Evolutionary conservation across 139 green algal genomes (phyloP).

Genomic region (Chlamydomonas schloesseri): DNA sequence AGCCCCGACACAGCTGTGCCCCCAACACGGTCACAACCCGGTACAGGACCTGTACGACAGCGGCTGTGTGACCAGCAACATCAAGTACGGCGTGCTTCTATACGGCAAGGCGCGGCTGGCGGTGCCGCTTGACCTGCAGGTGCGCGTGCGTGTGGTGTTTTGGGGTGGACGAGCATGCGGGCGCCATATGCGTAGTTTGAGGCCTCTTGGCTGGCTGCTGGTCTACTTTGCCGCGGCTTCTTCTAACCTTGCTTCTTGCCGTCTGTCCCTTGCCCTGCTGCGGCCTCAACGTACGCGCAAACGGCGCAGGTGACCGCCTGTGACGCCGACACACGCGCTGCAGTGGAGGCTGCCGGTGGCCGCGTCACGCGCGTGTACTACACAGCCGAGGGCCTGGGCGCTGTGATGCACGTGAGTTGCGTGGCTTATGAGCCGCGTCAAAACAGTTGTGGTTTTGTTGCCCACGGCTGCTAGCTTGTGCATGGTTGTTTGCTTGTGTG

Average conservation of each 20-base stretch:
- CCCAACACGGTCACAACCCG: no score
- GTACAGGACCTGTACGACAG: slow-evolving; percentile 79
- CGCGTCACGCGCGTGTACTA: slow-evolving; percentile 94
- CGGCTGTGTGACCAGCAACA: slow-evolving; percentile 69
- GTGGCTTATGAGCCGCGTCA: no score
- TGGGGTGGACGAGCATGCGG: neutral
- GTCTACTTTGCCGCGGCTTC: neutral
- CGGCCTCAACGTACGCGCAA: no score
- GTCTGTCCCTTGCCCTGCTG: no score
- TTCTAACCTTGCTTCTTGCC: neutral
- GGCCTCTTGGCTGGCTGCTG: neutral
- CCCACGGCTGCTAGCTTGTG: neutral
- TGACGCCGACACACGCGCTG: slow-evolving; percentile 59
- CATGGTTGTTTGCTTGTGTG: neutral
- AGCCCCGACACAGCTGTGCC: no score
- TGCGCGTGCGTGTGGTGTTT: no score
- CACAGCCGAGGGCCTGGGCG: slow-evolving; percentile 87
- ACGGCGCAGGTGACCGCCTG: slow-evolving; percentile 82
- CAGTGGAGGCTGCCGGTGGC: slow-evolving; percentile 82
- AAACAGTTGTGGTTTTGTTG: no score
- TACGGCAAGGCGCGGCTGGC: slow-evolving; percentile 69
- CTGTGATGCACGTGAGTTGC: slow-evolving; percentile 75
- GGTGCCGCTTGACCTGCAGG: slow-evolving; percentile 60
- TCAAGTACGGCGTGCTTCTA: slow-evolving; percentile 90
- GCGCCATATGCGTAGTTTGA: neutral